A percentile compares a stretch with the other conserved stretches of the same genome.
These are phyloP conservation scores for Gaeumannomyces tritici DNA, from an alignment of 2,329 filamentous ascomycete species.

Conservation along the genomic window DNA sequence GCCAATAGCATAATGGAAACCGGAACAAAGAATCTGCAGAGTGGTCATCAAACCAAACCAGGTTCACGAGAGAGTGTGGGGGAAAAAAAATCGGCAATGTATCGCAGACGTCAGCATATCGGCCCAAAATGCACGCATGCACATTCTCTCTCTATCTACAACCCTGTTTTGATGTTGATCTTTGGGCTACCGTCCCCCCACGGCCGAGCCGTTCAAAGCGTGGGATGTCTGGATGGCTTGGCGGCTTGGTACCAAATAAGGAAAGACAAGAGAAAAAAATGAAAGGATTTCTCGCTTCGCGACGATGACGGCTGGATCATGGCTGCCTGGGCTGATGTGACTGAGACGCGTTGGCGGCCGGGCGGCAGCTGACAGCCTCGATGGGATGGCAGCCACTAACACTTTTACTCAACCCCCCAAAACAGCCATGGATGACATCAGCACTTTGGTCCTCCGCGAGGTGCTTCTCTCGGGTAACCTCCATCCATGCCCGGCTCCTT, in stretches of 20 bases:
- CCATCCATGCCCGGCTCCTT: no score
- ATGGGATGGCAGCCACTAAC: no score
- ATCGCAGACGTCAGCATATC: background rate
- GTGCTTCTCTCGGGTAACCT: no score
- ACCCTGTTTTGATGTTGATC: background rate
- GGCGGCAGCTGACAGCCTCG: background rate
- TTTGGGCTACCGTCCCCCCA: background rate
- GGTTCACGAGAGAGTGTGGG: no score
- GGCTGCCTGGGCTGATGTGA: background rate
- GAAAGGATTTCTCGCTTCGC: background rate
- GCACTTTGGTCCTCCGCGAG: background rate
- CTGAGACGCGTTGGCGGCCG: background rate
- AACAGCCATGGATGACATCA: background rate
- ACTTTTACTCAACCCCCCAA: no score
- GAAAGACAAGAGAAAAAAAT: no score
- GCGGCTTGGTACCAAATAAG: background rate
- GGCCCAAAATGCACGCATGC: background rate
- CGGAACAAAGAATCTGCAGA: no score
- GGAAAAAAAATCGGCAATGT: no score
- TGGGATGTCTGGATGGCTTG: background rate
- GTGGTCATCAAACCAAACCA: background rate
- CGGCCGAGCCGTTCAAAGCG: background rate
- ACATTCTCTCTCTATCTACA: background rate
- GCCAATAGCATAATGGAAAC: no score
- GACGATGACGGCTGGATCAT: background rate